Conservation (phyloP, 106 monocot species). For the Agapanthus africanus region DNA sequence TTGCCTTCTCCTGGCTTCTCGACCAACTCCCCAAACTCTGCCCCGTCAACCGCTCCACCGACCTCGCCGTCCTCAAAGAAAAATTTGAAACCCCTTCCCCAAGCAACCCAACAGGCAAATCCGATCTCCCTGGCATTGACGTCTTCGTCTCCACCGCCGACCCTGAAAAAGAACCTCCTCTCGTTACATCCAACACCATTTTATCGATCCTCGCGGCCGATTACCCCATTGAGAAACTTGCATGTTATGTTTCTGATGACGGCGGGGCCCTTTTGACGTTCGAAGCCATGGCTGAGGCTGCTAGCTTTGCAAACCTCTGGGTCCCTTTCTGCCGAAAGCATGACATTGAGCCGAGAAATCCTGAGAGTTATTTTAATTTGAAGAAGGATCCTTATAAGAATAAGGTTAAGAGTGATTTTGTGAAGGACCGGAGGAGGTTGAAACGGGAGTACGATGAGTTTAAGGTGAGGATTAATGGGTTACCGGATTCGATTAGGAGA, state of each 20-base stretch:
- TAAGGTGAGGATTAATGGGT: conserved; percentile 69
- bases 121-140: conserved; percentile 73
- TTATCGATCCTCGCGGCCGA: conserved; percentile 72
- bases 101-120: conserved; percentile 45
- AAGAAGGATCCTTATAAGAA: conserved; percentile 75
- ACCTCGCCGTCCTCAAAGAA: conserved; percentile 54
- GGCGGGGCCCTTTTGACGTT: conserved; percentile 73
- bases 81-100: conserved; percentile 52
- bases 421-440: conserved; percentile 62
- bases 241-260: conserved; percentile 78
- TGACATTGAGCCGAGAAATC: conserved; percentile 60
- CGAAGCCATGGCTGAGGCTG: conserved; percentile 85
- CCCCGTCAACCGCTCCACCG: conserved; percentile 72
- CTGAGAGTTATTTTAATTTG: conserved; percentile 65
- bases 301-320: conserved; percentile 65
- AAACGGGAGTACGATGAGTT: conserved; percentile 79
- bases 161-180: conserved; percentile 67
- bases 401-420: conserved; percentile 60
- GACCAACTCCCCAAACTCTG: conserved; percentile 79
- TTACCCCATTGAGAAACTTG: conserved; percentile 66
- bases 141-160: conserved; percentile 78
- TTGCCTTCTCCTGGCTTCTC: conserved; percentile 65
- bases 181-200: conserved; percentile 76
- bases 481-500: conserved; percentile 63
- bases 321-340: conserved; percentile 76